A percentile compares a stretch with the other conserved stretches of the same genome.
Evolutionary conservation across 805 yeast species (phyloP).

Genomic region (Nakazawaea wyomingensis): DNA sequence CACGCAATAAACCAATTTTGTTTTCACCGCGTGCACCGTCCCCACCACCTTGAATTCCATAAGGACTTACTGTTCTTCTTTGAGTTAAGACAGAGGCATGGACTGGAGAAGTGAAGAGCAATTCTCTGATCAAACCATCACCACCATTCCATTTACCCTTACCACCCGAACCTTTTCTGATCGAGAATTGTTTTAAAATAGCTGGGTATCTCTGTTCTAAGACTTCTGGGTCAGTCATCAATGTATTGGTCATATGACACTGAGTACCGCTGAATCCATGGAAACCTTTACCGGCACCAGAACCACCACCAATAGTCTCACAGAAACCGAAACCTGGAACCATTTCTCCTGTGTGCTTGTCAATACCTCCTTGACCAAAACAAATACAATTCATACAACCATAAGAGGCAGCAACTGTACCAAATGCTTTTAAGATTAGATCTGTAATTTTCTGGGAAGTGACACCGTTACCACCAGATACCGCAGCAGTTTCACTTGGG

Average conservation of each 20-base stretch:
- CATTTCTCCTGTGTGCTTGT: slow-evolving; percentile 30
- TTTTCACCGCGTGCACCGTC: slow-evolving; percentile 46
- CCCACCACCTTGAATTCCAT: slow-evolving; percentile 50
- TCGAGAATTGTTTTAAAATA: slow-evolving; percentile 37
- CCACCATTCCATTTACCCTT: slow-evolving; percentile 45
- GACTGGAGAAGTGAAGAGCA: slow-evolving; percentile 36
- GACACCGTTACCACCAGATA: slow-evolving; percentile 50
- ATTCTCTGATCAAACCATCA: slow-evolving; percentile 45
- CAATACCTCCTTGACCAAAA: slow-evolving; percentile 67
- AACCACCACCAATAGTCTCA: slow-evolving; percentile 54
- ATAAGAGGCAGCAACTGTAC: slow-evolving; percentile 82
- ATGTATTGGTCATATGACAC: slow-evolving; percentile 49
- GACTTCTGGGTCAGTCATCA: slow-evolving; percentile 52
- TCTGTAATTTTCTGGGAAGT: slow-evolving; percentile 88
- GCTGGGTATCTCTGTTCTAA: slow-evolving; percentile 50
- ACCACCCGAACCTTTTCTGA: slow-evolving; percentile 45
- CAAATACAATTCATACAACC: slow-evolving; percentile 88
- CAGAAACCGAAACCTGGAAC: slow-evolving; percentile 47
- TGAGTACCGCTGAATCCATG: slow-evolving; percentile 43
- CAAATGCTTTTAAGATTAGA: slow-evolving; percentile 73
- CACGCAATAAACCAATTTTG: slow-evolving; percentile 23
- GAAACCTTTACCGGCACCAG: slow-evolving; percentile 45
- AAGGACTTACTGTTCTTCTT: slow-evolving; percentile 49
- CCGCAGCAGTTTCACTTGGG: slow-evolving; percentile 42
- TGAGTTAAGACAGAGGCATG: slow-evolving; percentile 44